Percentiles rank a stretch among this genome's conserved stretches.
Evolutionary conservation across 2,329 filamentous ascomycete species (phyloP).

Genomic region (Phialocephala subalpina): DNA sequence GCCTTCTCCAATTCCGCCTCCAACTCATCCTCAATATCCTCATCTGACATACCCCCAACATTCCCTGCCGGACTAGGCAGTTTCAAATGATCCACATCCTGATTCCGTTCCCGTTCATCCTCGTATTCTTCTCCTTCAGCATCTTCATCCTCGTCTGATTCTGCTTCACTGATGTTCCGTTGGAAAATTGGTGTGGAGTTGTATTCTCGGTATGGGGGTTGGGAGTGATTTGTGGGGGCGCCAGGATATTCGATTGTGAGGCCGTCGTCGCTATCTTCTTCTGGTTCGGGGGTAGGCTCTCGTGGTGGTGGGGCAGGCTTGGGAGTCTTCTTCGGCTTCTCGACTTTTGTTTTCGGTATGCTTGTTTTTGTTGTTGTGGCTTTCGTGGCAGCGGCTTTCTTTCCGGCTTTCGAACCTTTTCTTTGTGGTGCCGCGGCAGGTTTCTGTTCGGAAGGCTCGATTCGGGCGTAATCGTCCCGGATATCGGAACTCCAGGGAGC

Average conservation of each 20-base stretch:
- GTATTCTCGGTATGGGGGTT: conserved; percentile 30
- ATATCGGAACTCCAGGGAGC: conserved; percentile 74
- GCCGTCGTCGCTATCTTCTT: conserved; percentile 61
- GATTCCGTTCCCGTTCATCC: conserved; percentile 44
- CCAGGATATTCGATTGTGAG: conserved; percentile 68
- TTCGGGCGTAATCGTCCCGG: conserved; percentile 71
- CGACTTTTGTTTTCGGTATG: conserved; percentile 39
- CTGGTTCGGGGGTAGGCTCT: conserved; percentile 41
- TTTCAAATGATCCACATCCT: conserved; percentile 53
- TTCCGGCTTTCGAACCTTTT: conserved; percentile 37
- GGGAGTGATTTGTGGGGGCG: conserved; percentile 48
- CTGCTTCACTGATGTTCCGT: conserved; percentile 43
- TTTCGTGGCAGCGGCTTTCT: conserved; percentile 38
- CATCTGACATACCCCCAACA: conserved; percentile 38
- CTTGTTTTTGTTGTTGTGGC: conserved; percentile 33
- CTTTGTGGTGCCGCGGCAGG: conserved; percentile 34
- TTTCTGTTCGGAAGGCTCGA: conserved; percentile 46
- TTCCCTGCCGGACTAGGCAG: conserved; percentile 61
- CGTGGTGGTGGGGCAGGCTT: conserved; percentile 36
- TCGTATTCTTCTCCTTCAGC: conserved; percentile 57
- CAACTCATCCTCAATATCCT: conserved; percentile 44
- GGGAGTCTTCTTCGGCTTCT: conserved; percentile 44
- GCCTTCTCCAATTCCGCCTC: conserved; percentile 45
- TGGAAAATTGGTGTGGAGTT: conserved; percentile 39
- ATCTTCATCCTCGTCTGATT: conserved; percentile 56